These are phyloP conservation scores for Theobroma cacao DNA, from an alignment of 345 rosid genomes.

Conservation along the genomic window DNA sequence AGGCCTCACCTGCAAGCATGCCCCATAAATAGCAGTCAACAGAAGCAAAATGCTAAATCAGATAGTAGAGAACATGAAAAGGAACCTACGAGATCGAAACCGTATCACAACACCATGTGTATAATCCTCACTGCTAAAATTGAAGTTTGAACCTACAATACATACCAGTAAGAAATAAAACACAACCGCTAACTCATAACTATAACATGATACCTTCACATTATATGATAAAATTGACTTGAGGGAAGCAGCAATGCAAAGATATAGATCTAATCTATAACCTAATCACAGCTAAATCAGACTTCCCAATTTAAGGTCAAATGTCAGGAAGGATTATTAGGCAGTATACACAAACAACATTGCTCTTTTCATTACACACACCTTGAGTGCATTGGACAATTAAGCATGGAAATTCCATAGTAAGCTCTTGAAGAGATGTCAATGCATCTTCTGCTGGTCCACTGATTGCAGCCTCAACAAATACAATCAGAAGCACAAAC, in stretches of 20 bases:
- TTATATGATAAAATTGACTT: background rate
- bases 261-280: background rate
- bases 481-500: constrained; percentile 67
- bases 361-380: constrained; percentile 17
- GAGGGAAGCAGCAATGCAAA: background rate
- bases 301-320: background rate
- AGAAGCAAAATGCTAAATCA: constrained; percentile 10
- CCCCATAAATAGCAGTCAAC: constrained; percentile 22
- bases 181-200: background rate
- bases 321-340: background rate
- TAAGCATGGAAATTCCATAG: constrained; percentile 56
- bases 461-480: constrained; percentile 47
- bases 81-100: constrained; percentile 62
- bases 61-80: background rate
- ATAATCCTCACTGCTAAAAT: constrained; percentile 51
- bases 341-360: background rate
- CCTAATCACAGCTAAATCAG: background rate
- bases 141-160: constrained; percentile 70
- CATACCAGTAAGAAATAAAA: background rate
- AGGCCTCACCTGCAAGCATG: constrained; percentile 66
- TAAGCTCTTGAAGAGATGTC: constrained; percentile 46
- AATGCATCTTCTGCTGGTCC: constrained; percentile 62
- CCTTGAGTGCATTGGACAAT: constrained; percentile 82
- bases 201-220: background rate
- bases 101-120: constrained; percentile 70